Evolutionary conservation across 305 asterid species (phyloP).

Genomic region (Striga hermonthica): DNA sequence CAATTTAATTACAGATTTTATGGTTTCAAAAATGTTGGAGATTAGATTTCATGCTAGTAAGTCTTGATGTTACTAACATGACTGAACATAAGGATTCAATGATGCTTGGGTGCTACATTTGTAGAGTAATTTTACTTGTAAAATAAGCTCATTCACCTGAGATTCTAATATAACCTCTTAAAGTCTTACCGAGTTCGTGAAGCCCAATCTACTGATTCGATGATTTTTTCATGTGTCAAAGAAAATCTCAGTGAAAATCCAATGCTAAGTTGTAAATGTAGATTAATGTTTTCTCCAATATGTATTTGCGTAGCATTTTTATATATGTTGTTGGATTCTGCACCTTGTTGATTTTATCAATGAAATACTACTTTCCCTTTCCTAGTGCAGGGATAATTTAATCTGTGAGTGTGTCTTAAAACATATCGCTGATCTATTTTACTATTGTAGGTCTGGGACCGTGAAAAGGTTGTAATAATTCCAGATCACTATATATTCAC

Average conservation of each 20-base stretch:
- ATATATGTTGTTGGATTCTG: not conserved
- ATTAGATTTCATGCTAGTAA: not conserved
- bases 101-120: not conserved
- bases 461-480: conserved; percentile 78
- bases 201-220: not conserved
- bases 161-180: not conserved
- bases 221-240: no score
- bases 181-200: not conserved
- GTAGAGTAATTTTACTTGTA: not conserved
- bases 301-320: not conserved
- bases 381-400: not conserved
- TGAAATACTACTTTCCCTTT: not conserved
- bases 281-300: not conserved
- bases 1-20: not conserved
- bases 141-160: not conserved
- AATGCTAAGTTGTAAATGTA: not conserved
- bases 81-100: not conserved
- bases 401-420: not conserved
- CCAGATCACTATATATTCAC: conserved; percentile 96
- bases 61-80: no score
- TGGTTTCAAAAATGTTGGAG: not conserved
- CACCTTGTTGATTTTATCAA: conserved; percentile 5
- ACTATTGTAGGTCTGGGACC: conserved; percentile 75
- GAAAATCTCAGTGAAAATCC: not conserved
- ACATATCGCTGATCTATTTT: not conserved